These are phyloP conservation scores for Ustilago hordei DNA, from an alignment of 1,284 basidiomycete genomes.

Conservation along the genomic window DNA sequence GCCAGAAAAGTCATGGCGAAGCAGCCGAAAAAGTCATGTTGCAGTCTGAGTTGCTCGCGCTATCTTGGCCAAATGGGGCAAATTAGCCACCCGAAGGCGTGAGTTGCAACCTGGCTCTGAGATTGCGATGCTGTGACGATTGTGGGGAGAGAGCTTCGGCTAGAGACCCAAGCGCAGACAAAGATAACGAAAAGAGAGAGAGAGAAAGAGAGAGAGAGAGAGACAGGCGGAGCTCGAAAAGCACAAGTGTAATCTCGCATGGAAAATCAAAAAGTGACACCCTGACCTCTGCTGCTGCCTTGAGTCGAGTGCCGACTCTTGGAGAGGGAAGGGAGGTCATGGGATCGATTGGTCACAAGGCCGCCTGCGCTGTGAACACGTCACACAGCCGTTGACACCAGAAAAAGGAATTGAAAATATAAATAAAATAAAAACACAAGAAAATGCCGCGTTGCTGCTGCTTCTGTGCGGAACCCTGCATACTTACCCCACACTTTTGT, in stretches of 20 bases:
- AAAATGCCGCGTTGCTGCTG: conserved; percentile 3
- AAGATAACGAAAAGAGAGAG: background rate
- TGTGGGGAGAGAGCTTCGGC: conserved; percentile 6
- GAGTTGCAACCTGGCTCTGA: background rate
- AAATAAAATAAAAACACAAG: conserved; percentile 6
- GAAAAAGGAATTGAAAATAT: background rate
- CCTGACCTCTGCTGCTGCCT: background rate
- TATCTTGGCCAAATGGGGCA: background rate
- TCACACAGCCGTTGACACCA: conserved; percentile 12
- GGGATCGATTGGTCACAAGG: conserved; percentile 30
- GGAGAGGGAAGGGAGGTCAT: conserved; percentile 9
- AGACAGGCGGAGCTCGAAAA: background rate
- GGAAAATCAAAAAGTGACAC: conserved; percentile 3
- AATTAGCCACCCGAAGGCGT: background rate
- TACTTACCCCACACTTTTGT: conserved; percentile 43
- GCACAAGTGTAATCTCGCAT: conserved; percentile 24
- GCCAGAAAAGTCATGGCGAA: background rate
- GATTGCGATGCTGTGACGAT: background rate
- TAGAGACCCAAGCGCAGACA: conserved; percentile 1
- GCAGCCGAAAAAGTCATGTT: background rate
- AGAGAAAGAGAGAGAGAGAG: background rate
- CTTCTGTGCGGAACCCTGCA: conserved; percentile 32
- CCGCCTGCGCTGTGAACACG: conserved; percentile 8
- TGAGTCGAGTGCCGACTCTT: background rate
- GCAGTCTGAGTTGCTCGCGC: background rate